Evolutionary conservation across 1,139 yeast species (phyloP), one percentile per base, ranked within the genome.

Genomic region (Diutina pseudorugosa): DNA sequence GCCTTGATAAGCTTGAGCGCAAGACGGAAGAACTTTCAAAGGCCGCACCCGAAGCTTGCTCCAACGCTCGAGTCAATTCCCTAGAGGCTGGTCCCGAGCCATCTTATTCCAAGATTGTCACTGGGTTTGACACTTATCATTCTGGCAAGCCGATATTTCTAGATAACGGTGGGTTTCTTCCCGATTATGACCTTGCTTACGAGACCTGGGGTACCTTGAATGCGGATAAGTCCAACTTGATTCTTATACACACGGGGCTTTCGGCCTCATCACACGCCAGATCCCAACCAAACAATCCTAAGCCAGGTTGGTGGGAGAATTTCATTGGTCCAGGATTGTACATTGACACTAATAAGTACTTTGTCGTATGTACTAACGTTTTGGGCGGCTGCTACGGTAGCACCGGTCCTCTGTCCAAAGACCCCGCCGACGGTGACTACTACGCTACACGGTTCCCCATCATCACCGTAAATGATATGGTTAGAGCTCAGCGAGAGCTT

Each of bases 251-350:
- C 62, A 91, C 98, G 0, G 98, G 98, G 0, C 74, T 90, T 40
- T 87, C 95, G 0, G 96, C 97, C 0, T 86, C 95, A 0, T 87
- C 96, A 1, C 98, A 90, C 67, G 98, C 96, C n/a, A 86, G 80
- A 61, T 86, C 96, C 3, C 95, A 88, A 57, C 71, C 76, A 0
- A 72, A 77, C 41, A 90, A 90, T 64, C 65, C 79, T 2, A 79
- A 79, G 57, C 81, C 82, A 5, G 98, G 98, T 11, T 90, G 98
- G 98, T 90, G 98, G 98, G 97, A 90, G 62, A 76, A 82, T 53
- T 90, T 90, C 64, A 89, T 90, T 55, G 98, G 98, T 0, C 85
- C 95, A 0, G 93, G 84, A 4, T 75, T 77, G 55, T 81, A 85
- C 57, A 68, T 90, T 53, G 97, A 90, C 62, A 90, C 97, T 1